Percentiles rank a stretch among this genome's conserved stretches.
phyloP scores from a whole-genome alignment of 2,329 filamentous ascomycete genomes.

The Aspergillus piperis region DNA sequence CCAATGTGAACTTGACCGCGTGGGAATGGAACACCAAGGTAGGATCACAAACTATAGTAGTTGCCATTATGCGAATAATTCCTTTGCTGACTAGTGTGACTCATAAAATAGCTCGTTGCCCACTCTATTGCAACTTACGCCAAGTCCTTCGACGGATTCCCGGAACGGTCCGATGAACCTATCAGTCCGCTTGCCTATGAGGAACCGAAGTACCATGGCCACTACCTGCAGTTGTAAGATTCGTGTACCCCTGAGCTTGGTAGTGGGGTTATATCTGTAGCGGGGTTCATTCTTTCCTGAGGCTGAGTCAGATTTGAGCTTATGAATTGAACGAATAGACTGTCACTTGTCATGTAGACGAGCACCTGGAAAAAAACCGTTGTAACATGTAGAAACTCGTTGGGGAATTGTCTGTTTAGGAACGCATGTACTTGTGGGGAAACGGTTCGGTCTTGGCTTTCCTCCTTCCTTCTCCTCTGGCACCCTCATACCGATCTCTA shows the following conservation, averaged over 20 bases:
- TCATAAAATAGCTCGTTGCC: constrained; percentile 55
- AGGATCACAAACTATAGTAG: not conserved
- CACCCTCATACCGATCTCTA: no score
- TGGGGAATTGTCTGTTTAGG: no score
- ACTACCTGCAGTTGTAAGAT: constrained; percentile 16
- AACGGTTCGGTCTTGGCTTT: no score
- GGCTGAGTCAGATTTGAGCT: no score
- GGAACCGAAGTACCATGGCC: constrained; percentile 21
- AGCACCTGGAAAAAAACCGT: no score
- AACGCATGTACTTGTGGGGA: no score
- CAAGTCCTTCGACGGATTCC: constrained; percentile 65
- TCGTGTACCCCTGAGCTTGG: not conserved
- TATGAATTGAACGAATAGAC: no score
- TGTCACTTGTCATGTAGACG: no score
- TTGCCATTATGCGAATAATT: not conserved
- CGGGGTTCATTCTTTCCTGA: no score
- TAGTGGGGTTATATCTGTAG: no score
- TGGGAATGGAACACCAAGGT: constrained; percentile 58
- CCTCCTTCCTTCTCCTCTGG: no score
- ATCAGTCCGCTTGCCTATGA: constrained; percentile 8
- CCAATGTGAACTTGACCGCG: constrained; percentile 55
- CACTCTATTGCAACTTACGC: constrained; percentile 73
- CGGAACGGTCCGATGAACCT: constrained; percentile 48
- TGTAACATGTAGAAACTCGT: no score
- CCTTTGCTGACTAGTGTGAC: not conserved